phyloP scores from a whole-genome alignment of 78 protist genomes.

The Dictyostelium capitatum region DNA sequence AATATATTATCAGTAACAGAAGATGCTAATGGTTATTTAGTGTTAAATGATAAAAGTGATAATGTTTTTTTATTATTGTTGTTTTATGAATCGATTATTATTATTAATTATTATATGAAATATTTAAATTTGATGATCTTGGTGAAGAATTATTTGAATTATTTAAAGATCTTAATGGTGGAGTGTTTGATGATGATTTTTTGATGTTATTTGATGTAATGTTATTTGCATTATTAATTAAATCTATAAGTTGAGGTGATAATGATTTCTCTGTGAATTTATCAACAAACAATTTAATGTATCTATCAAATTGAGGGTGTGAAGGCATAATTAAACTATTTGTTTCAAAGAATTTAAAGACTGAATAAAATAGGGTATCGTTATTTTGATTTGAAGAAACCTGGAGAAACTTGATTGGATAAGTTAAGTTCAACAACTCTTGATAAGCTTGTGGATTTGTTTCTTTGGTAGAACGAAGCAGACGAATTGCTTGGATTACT shows the following conservation, averaged over 20 bases:
- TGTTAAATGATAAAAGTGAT: too few species aligned
- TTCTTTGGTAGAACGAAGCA: constrained; percentile 19
- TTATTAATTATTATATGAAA: too few species aligned
- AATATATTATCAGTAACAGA: too few species aligned
- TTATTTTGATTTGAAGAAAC: constrained; percentile 27
- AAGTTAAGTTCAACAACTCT: constrained; percentile 10
- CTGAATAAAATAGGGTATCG: constrained; percentile 58
- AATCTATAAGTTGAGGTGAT: not conserved
- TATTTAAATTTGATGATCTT: not conserved
- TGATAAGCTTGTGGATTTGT: constrained; percentile 27
- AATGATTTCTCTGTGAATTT: constrained; percentile 26
- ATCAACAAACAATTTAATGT: constrained; percentile 33
- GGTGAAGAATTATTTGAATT: not conserved
- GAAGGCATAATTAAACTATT: constrained; percentile 6
- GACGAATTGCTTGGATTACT: constrained; percentile 45
- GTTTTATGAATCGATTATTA: too few species aligned
- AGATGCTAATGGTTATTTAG: too few species aligned
- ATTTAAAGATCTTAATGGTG: not conserved
- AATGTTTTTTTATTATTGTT: too few species aligned
- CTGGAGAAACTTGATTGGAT: constrained; percentile 11
- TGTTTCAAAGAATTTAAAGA: constrained; percentile 67
- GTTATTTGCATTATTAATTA: not conserved
- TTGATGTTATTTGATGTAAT: not conserved
- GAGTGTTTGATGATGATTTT: not conserved
- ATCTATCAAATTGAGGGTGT: constrained; percentile 28